Evolutionary conservation across 352 stramenopile genomes (phyloP).

Genomic region (Halophytophthora batemanensis): DNA sequence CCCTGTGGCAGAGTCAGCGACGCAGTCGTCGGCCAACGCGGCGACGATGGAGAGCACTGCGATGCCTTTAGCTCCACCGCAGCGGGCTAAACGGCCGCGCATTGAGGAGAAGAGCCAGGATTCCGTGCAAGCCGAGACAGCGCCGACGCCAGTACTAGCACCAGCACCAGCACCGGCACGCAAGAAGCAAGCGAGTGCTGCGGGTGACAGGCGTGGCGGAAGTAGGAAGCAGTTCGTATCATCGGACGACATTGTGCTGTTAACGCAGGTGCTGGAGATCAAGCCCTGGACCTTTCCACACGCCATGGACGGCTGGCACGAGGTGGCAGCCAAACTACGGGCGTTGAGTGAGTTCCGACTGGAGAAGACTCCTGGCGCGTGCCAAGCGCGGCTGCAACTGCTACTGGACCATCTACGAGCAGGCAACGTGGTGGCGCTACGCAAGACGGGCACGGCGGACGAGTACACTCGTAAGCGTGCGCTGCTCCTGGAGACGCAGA

Average conservation of each 20-base stretch:
- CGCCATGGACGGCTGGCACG: slow-evolving; percentile 35
- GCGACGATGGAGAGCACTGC: no score
- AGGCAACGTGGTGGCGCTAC: slow-evolving; percentile 25
- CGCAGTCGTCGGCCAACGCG: no score
- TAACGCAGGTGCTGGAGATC: slow-evolving; percentile 22
- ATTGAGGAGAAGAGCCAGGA: no score
- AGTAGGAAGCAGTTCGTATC: slow-evolving; percentile 37
- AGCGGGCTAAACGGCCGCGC: no score
- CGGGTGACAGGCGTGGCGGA: neutral
- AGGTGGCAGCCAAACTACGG: slow-evolving; percentile 19
- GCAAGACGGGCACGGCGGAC: slow-evolving; percentile 24
- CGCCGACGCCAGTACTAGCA: neutral
- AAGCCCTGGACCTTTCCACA: slow-evolving; percentile 29
- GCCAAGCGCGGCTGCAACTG: slow-evolving; percentile 25
- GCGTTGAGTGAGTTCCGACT: slow-evolving; percentile 10
- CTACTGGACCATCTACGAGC: slow-evolving; percentile 29
- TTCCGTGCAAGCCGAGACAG: neutral
- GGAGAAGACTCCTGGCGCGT: slow-evolving; percentile 36
- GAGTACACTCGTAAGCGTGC: slow-evolving; percentile 28
- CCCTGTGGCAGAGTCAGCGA: no score
- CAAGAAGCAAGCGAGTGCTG: neutral
- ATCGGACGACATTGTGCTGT: slow-evolving; percentile 30
- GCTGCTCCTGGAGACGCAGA: slow-evolving; percentile 22
- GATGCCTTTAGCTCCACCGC: no score
- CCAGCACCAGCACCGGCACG: neutral